Base-by-base conservation (phyloP, 1,284 basidiomycete species). In the Moesziomyces parantarcticus region DNA sequence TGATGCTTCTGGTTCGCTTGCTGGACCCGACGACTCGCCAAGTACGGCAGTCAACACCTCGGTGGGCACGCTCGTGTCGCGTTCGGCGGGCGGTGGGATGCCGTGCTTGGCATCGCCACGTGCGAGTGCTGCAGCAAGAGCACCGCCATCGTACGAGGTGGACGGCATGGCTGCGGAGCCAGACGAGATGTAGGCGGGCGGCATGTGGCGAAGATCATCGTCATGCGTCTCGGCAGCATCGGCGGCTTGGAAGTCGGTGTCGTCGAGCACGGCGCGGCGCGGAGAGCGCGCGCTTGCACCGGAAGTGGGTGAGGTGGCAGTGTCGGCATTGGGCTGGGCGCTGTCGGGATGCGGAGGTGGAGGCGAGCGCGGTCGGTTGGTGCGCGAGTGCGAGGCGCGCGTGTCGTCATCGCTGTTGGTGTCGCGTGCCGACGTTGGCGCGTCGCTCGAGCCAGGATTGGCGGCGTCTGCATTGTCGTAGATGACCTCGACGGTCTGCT, bases 101-200 rank as follows among this genome's bases (percentile, higher is more conserved):
- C 71, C 66, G 23, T 69, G 58, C 54, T 75, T 75, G 20, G 58
- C 58, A 50, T 75, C 72, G 16, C 66, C 72, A 5, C 59, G 56
- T 5, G 67, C 52, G 4, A 75, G 32, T 1, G 63, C 71, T 18
- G 53, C 56, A 29, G 59, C 65, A 5, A 74, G 40, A 2, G 46
- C 51, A 1, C 57, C 61, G 13, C 34, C 55, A 42, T 50, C 50
- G 45, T 57, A 55, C 3, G 50, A 3, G 2, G 58, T 22, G 3
- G 23, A 25, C 5, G 50, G 18, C 3, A 51, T 22, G 10, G 36
- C 50, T 40, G 45, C 65, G 3, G 50, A 54, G n/a, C 71, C 63
- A 21, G 72, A 67, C 1, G 75, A 56, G 36, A 78, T 77, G 61
- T 78, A 78, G 16, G 77, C 77, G 4, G 77, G 77, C 25, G 77